Evolutionary conservation across 768 basidiomycete genomes (phyloP), one percentile per base, ranked within the genome.

Genomic region (Favolaschia claudopus): DNA sequence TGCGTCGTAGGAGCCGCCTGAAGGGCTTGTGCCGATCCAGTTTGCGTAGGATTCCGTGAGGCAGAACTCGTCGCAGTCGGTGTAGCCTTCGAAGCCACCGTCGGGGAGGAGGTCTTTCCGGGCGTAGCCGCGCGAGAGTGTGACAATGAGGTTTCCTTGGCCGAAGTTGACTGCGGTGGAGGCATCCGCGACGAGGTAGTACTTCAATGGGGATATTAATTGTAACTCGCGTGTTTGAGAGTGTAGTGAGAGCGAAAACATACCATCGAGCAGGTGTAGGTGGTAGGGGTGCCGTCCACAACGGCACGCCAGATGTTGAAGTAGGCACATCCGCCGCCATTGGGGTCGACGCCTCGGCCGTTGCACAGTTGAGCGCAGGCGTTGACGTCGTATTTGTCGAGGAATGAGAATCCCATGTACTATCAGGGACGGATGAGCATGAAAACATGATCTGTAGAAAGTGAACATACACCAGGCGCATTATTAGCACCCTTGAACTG

Each of bases 231-330:
- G 19, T 15, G 15, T 17, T 19, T 17, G 22, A 22, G 32, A 36
- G 27, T 43, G 43, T 14, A 27, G 22, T 14, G 20, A n/a, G 20
- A 4, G 10, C 25, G 14, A 24, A n/a, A 33, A 70, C 78, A 50
- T 55, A 81, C 81, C 74, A 82, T 76, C 56, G 77, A 75, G 71
- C 80, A 83, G 39, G 76, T 77, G 68, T 81, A 81, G 0, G 78
- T 80, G 7, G 78, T 80, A 1, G 80, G 79, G 22, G 61, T 59
- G 15, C 78, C 79, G 54, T 79, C 67, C 1, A 81, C 77, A 22
- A 82, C 69, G 7, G 79, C 80, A 34, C 79, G 76, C 80, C 79
- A 82, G 69, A 82, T 81, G 65, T 82, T 82, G 71, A 83, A 80
- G 70, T 75, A 83, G 53, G 78, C 76, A 67, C 82, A 83, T 7